Evolutionary conservation across 2,329 filamentous ascomycete species (phyloP).

Genomic region (Fusarium drepaniforme): DNA sequence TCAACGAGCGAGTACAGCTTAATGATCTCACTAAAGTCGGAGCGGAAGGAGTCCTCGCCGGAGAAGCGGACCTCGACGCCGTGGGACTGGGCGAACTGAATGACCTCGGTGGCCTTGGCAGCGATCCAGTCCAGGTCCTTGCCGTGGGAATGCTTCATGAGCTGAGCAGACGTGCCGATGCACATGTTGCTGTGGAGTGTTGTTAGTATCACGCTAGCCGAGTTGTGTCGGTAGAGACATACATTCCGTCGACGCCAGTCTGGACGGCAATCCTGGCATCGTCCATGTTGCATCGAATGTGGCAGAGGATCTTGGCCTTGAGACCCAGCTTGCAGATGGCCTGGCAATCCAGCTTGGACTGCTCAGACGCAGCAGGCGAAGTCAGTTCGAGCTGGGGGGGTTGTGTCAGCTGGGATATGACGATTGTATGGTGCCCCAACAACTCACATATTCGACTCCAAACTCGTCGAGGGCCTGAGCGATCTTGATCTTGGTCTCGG

Average conservation of each 20-base stretch:
- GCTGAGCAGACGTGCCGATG: conserved; percentile 85
- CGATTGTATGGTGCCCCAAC: fast-evolving
- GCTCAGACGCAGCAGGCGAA: conserved; percentile 85
- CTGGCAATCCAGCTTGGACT: conserved; percentile 88
- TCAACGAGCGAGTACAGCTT: conserved; percentile 87
- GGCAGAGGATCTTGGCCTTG: conserved; percentile 66
- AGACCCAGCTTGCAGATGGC: conserved; percentile 94
- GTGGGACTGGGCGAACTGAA: conserved; percentile 34
- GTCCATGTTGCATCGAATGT: conserved; percentile 49
- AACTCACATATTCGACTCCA: conserved; percentile 53
- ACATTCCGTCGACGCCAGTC: conserved; percentile 71
- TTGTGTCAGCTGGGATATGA: conserved; percentile 3
- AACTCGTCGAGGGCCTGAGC: conserved; percentile 62
- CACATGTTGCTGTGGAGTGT: conserved; percentile 70
- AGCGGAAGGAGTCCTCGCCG: conserved; percentile 88
- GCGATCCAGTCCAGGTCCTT: conserved; percentile 94
- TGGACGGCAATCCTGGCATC: conserved; percentile 81
- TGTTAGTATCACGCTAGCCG: background rate
- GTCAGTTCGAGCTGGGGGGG: conserved; percentile 74
- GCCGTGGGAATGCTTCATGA: conserved; percentile 88
- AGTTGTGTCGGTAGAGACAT: background rate
- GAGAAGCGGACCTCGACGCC: conserved; percentile 61
- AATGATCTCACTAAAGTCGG: conserved; percentile 80
- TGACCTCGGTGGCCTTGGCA: conserved; percentile 58
- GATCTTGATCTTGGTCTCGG: conserved; percentile 53